Evolutionary conservation across 2,329 filamentous ascomycete genomes (phyloP).

Genomic region (Teratosphaeria nubilosa): DNA sequence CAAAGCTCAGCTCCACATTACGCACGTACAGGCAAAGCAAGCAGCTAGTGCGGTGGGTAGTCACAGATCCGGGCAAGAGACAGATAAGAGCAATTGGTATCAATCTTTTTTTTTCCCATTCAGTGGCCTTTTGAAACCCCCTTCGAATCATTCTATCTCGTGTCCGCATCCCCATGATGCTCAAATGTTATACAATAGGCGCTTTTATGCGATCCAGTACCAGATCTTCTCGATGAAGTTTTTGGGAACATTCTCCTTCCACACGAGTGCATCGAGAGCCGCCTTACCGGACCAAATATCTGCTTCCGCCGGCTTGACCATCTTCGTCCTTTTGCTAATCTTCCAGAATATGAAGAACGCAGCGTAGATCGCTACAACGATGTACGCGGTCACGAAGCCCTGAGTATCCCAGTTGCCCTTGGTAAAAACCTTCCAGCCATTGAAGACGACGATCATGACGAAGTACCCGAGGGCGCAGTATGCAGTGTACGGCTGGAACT

Average conservation of each 20-base stretch:
- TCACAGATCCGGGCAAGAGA: neutral
- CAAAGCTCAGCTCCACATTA: neutral
- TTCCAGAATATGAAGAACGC: slow-evolving; percentile 54
- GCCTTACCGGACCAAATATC: slow-evolving; percentile 40
- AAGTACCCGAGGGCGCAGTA: slow-evolving; percentile 49
- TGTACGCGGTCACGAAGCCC: slow-evolving; percentile 1
- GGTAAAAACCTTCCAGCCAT: slow-evolving; percentile 52
- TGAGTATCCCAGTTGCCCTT: slow-evolving; percentile 10
- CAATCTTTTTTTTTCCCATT: neutral
- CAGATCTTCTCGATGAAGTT: slow-evolving; percentile 39
- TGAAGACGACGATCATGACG: slow-evolving; percentile 56
- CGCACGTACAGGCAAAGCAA: neutral
- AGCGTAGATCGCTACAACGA: slow-evolving; percentile 23
- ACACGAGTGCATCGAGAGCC: slow-evolving; percentile 36
- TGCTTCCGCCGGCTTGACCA: slow-evolving; percentile 31
- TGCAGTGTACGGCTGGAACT: slow-evolving; percentile 45
- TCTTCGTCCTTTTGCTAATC: slow-evolving; percentile 50
- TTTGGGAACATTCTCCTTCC: slow-evolving; percentile 33
- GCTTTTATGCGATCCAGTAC: slow-evolving; percentile 31
- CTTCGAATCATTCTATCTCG: neutral
- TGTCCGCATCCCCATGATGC: neutral
- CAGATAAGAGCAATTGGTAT: neutral
- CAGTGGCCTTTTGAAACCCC: neutral
- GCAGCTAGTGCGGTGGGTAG: neutral
- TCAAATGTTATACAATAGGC: slow-evolving; percentile 5